These are phyloP conservation scores for Blumeria hordei DNA, from an alignment of 2,329 filamentous ascomycete genomes.

Conservation along the genomic window DNA sequence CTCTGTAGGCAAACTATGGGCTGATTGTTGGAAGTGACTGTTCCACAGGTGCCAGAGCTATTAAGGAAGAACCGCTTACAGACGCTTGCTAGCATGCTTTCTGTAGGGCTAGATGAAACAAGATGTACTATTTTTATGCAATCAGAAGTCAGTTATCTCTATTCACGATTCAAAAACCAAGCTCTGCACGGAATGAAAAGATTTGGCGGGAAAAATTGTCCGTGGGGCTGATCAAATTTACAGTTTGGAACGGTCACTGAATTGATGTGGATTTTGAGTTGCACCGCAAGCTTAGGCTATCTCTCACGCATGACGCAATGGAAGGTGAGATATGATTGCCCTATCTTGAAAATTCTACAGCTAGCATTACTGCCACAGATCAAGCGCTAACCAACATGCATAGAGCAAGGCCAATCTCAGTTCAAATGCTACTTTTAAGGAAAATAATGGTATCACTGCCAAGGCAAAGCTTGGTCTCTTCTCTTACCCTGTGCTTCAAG, in stretches of 20 bases:
- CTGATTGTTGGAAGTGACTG: conserved; percentile 31
- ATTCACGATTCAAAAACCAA: no score
- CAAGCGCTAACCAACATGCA: background rate
- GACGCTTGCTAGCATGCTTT: conserved; percentile 56
- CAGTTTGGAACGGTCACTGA: conserved; percentile 25
- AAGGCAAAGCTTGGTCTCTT: conserved; percentile 72
- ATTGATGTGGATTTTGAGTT: conserved; percentile 92
- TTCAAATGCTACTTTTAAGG: background rate
- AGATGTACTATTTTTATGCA: conserved; percentile 64
- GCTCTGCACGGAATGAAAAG: no score
- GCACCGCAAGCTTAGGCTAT: conserved; percentile 76
- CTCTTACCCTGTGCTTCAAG: conserved; percentile 87
- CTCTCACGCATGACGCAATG: conserved; percentile 98
- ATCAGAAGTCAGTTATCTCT: conserved; percentile 29
- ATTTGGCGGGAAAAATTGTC: no score
- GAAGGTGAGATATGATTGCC: conserved; percentile 40
- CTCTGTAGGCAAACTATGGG: background rate
- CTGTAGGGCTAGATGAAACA: conserved; percentile 61
- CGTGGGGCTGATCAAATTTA: no score
- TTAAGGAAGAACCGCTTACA: conserved; percentile 45
- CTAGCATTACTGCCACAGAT: background rate
- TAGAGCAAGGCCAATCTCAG: background rate
- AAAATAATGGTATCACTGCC: conserved; percentile 21
- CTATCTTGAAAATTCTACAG: background rate
- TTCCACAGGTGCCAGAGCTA: conserved; percentile 36